phyloP scores from a whole-genome alignment of 129 eudicot genomes.

The Cynara cardunculus region DNA sequence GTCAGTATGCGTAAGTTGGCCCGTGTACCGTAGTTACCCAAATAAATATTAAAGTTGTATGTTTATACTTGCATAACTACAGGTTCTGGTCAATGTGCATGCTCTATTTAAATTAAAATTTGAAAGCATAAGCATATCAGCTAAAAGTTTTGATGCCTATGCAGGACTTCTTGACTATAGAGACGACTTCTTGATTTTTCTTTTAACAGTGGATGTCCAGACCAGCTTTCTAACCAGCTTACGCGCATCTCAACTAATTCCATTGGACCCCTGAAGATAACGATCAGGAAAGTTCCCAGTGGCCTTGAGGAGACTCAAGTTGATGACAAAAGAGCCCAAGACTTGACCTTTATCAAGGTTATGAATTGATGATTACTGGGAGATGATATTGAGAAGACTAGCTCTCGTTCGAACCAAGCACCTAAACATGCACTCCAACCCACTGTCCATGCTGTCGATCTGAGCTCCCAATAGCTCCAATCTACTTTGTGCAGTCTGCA shows the following conservation, averaged over 20 bases:
- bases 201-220: not conserved
- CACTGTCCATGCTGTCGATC: constrained; percentile 19
- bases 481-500: constrained; percentile 15
- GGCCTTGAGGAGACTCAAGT: not conserved
- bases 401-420: constrained; percentile 29
- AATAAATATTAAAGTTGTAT: not conserved
- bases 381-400: constrained; percentile 31
- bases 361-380: not conserved
- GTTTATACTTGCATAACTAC: not conserved
- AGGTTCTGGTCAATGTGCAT: constrained; percentile 9
- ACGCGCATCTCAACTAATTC: not conserved
- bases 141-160: constrained; percentile 1
- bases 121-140: constrained; percentile 8
- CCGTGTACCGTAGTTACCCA: too few relatives aligned
- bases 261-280: not conserved
- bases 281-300: not conserved
- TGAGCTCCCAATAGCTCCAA: constrained; percentile 20
- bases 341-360: not conserved
- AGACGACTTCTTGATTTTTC: not conserved
- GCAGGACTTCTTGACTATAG: not conserved
- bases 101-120: not conserved
- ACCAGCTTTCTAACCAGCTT: not conserved
- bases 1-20: too few relatives aligned
- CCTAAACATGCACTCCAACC: constrained; percentile 27
- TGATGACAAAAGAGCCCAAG: not conserved